Evolutionary conservation across 179 eudicot genomes (phyloP).

Genomic region (Patellifolia procumbens): DNA sequence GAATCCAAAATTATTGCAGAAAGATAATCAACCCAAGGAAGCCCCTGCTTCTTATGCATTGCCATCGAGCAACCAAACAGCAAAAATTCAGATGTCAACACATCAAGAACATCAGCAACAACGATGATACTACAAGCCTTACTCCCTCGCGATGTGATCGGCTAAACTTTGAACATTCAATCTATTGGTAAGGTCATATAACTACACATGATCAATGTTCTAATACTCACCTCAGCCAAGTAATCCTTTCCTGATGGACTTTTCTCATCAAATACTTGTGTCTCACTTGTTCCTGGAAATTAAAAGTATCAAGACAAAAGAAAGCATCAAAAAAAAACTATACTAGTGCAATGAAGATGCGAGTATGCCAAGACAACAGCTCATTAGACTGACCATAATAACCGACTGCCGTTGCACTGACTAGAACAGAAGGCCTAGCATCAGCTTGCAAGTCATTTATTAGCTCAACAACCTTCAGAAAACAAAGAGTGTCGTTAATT

Average conservation of each 20-base stretch:
- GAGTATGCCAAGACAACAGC: not conserved
- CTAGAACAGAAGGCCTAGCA: conserved; percentile 70
- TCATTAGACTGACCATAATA: conserved; percentile 66
- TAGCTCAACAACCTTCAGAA: conserved; percentile 72
- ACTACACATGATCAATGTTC: conserved; percentile 4
- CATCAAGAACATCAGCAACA: not conserved
- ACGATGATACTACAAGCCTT: not conserved
- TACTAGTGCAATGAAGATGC: not conserved
- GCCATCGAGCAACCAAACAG: not conserved
- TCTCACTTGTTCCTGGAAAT: conserved; percentile 80
- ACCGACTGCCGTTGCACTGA: conserved; percentile 97
- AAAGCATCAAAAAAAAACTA: not conserved
- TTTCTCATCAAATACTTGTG: conserved; percentile 72
- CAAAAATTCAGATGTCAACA: not conserved
- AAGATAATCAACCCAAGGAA: not conserved
- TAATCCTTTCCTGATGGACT: conserved; percentile 98
- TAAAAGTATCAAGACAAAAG: not conserved
- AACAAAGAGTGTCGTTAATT: conserved; percentile 19
- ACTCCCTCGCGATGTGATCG: not conserved
- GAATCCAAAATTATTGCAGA: not conserved
- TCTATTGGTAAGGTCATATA: conserved; percentile 1
- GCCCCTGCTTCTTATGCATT: not conserved
- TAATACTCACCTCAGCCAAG: conserved; percentile 77
- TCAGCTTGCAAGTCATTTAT: conserved; percentile 66
- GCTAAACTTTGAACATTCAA: not conserved